A percentile compares a stretch with the other conserved stretches of the same genome.
Conservation (phyloP, 768 basidiomycete genomes). For the Amyloporia xantha region DNA sequence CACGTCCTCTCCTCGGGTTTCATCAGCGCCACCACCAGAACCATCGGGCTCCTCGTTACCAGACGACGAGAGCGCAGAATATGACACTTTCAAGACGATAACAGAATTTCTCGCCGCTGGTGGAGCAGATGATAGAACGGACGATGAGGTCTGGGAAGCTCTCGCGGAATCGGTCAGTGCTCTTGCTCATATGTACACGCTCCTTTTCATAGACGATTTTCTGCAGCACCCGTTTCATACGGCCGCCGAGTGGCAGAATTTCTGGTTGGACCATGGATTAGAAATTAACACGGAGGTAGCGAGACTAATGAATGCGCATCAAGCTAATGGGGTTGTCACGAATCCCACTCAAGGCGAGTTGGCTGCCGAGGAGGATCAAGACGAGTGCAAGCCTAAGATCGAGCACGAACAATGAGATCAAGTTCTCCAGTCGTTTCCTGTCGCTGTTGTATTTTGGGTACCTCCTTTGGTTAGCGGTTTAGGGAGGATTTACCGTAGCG, state of each 20-base stretch:
- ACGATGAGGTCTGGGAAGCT: conserved; percentile 46
- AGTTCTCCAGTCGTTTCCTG: too few species aligned
- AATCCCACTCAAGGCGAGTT: too few species aligned
- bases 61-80: not conserved
- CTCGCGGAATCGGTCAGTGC: conserved; percentile 41
- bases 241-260: conserved; percentile 10
- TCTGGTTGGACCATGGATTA: conserved; percentile 6
- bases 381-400: too few species aligned
- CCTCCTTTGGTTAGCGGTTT: too few species aligned
- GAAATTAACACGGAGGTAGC: conserved; percentile 4
- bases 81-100: conserved; percentile 44
- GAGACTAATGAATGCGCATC: too few species aligned
- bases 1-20: not conserved
- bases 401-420: too few species aligned
- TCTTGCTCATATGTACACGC: not conserved
- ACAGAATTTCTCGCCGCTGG: conserved; percentile 49
- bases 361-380: too few species aligned
- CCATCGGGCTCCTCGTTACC: not conserved
- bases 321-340: too few species aligned
- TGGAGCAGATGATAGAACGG: conserved; percentile 40
- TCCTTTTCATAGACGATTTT: not conserved
- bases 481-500: too few species aligned
- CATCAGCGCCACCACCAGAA: not conserved
- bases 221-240: conserved; percentile 6
- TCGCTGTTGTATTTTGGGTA: too few species aligned